Conservation (phyloP, 176 grass and related monocot genomes). For the maize (Zea mays) region Zm-B73-REFERENCE-NAM-5.0 NC_050099.1:248459501-248460000, state of each 20-base stretch:
- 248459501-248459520: constrained; percentile 89
- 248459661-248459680: constrained; percentile 83
- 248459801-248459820: constrained; percentile 22
- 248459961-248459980: constrained; percentile 8
- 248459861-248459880: constrained; percentile 95
- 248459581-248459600: neutral
- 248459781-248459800: constrained; percentile 19
- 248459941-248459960: neutral
- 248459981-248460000: constrained; percentile 4
- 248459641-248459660: constrained; percentile 97
- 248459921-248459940: constrained; percentile 68
- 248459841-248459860: constrained; percentile 67
- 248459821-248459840: constrained; percentile 31
- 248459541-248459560: neutral
- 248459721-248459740: constrained; percentile 86
- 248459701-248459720: constrained; percentile 84
- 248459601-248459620: constrained; percentile 1
- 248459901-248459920: constrained; percentile 57
- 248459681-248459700: constrained; percentile 88
- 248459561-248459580: constrained; percentile 21
- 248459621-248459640: constrained; percentile 48
- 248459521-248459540: constrained; percentile 61
- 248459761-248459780: constrained; percentile 54
- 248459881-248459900: constrained; percentile 75
- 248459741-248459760: constrained; percentile 88